Evolutionary conservation across 352 stramenopile genomes (phyloP).

Genomic region (Globisporangium apiculatum): DNA sequence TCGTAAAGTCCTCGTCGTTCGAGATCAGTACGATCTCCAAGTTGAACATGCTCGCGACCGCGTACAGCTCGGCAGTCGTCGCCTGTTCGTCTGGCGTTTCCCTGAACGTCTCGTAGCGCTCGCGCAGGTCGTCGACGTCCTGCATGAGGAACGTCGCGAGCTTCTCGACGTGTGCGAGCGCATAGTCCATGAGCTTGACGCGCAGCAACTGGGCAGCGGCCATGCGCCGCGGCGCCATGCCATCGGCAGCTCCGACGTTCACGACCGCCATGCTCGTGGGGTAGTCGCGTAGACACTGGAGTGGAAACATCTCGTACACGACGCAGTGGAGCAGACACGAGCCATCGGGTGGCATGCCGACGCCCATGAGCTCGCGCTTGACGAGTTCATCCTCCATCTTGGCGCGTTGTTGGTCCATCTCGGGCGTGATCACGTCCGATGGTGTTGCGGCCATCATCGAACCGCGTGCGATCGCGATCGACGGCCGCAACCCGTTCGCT

Average conservation of each 20-base stretch:
- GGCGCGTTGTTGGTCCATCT: slow-evolving; percentile 66
- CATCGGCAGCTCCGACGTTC: slow-evolving; percentile 73
- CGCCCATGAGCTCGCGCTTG: slow-evolving; percentile 50
- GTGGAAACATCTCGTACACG: slow-evolving; percentile 81
- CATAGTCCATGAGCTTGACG: slow-evolving; percentile 69
- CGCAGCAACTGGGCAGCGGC: slow-evolving; percentile 57
- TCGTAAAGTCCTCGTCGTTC: slow-evolving; percentile 78
- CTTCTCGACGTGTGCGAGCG: slow-evolving; percentile 46
- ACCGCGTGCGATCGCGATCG: slow-evolving; percentile 21
- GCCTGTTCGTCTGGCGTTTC: slow-evolving; percentile 69
- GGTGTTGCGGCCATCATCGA: slow-evolving; percentile 63
- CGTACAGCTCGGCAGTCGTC: slow-evolving; percentile 73
- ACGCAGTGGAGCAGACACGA: slow-evolving; percentile 80
- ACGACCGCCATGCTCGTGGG: slow-evolving; percentile 67
- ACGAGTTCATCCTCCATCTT: slow-evolving; percentile 73
- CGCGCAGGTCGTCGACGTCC: slow-evolving; percentile 53
- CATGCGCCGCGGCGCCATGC: slow-evolving; percentile 63
- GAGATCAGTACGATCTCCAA: slow-evolving; percentile 74
- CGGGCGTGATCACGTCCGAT: slow-evolving; percentile 55
- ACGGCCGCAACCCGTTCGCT: slow-evolving; percentile 16
- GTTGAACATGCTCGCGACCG: slow-evolving; percentile 77
- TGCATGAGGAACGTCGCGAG: slow-evolving; percentile 68
- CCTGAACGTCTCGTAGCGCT: slow-evolving; percentile 70
- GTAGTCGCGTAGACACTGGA: slow-evolving; percentile 71
- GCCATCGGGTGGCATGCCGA: slow-evolving; percentile 76